Evolutionary conservation across 169 alveolate species (phyloP), one percentile per base, ranked within the genome.

Genomic region (Babesia caballi): DNA sequence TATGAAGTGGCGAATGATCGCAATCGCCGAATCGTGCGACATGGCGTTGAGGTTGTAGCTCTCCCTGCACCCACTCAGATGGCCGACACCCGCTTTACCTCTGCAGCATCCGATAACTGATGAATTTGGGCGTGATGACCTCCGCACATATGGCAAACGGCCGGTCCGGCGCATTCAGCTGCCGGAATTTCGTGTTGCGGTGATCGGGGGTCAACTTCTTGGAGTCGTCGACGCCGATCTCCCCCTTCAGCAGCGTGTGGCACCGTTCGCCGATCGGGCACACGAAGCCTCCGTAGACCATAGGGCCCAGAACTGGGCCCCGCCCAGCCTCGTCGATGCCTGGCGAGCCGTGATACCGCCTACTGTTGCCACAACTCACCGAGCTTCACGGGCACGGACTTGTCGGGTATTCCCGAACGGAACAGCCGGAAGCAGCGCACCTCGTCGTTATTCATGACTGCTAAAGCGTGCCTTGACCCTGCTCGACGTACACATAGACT

Each of bases 291-390:
- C 97, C 98, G 88, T 95, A 96, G 36, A 97, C 99, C 99, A 97
- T 96, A 21, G 99, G 99, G 9, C 99, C 99, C 53, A 97, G 74
- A 15, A 96, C 99, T 23, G 99, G 99, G 9, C 99, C 99, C 77
- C 99, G 82, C 9, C 99, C 99, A 14, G 99, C 99, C 69, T 97
- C 99, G 84, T 97, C 99, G 50, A 97, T 94, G 44, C 99, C 99
- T 73, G 94, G 21, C 19, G 0, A n/a, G 6, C 15, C 17, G 27
- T 71, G 12, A 17, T n/a, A 46, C 21, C 36, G 27, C 8, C 27
- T 19, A 60, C 30, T n/a, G 50, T 3, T 19, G 21, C 17, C 5
- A 0, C 14, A 35, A 75, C 73, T n/a, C 9, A 78, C 87, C 87
- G 56, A 78, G 50, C 60, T 60, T 69, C 38, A 78, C 66, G 21